These are phyloP conservation scores for Didymella arachidicola DNA, from an alignment of 2,329 filamentous ascomycete genomes.

Conservation along the genomic window DNA sequence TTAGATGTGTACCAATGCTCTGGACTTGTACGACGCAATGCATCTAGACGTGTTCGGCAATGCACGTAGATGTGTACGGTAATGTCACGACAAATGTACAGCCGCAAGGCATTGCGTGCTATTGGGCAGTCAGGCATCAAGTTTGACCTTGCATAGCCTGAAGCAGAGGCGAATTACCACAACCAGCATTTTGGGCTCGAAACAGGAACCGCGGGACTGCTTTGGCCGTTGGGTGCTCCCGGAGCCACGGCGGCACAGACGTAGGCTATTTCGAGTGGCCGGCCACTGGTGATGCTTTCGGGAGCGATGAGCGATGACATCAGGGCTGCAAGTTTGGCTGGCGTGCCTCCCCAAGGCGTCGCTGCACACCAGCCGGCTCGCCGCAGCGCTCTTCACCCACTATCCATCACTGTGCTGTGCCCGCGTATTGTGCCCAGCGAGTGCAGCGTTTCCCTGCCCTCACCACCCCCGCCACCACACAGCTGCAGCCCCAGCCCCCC, in stretches of 20 bases:
- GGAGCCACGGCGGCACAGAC: constrained; percentile 4
- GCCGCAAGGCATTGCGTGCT: background rate
- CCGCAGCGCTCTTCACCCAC: constrained; percentile 7
- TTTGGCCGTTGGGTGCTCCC: constrained; percentile 14
- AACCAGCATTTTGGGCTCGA: constrained; percentile 5
- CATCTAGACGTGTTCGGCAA: too few species aligned
- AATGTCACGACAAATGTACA: constrained; percentile 8
- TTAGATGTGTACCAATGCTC: constrained; percentile 2
- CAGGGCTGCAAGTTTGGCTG: constrained; percentile 14
- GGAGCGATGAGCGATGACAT: constrained; percentile 21
- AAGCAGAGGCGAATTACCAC: constrained; percentile 1
- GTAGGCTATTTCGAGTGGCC: constrained; percentile 2
- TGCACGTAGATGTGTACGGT: too few species aligned
- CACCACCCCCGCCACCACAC: background rate
- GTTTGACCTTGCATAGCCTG: background rate
- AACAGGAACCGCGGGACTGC: constrained; percentile 11
- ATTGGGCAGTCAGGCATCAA: constrained; percentile 3
- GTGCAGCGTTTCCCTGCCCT: constrained; percentile 1
- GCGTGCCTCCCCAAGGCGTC: constrained; percentile 5
- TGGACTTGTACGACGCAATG: too few species aligned
- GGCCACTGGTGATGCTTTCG: constrained; percentile 14
- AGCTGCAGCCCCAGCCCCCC: constrained; percentile 19
- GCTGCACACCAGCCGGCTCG: constrained; percentile 8
- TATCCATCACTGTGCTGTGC: background rate
- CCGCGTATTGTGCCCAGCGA: constrained; percentile 1